Evolutionary conservation across 1,284 basidiomycete genomes (phyloP), one percentile per base, ranked within the genome.

Genomic region (Vanrija sp.): DNA sequence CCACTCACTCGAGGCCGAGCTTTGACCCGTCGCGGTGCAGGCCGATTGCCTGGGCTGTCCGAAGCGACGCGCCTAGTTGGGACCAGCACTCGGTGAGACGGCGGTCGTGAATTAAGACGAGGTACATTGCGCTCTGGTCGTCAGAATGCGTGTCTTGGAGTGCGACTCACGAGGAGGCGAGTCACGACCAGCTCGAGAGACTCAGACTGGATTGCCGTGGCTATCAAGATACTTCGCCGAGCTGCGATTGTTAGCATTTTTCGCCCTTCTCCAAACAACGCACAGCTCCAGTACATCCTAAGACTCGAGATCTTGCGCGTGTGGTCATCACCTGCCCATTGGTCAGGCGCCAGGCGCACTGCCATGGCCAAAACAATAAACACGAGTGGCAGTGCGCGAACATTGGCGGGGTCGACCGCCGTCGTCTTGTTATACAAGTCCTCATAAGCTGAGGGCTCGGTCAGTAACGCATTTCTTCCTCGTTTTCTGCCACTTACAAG

Each of bases 361-460:
- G 92, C 83, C 52, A 92, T 91, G 6, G 94, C 92, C n/a, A 97
- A 80, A 4, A 97, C 88, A 41, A 94, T 89, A 69, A 95, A 97
- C 22, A 97, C 80, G 18, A 96, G 80, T 1, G 93, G 90, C 1
- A 97, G 79, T 70, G 94, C 95, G 37, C 89, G 85, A 60, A 92
- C 84, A 66, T 92, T 87, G 57, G 84, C 84, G 0, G 91, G 87
- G 62, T 90, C 88, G 7, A 86, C 83, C 50, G 83, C 82, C 18
- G 82, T 81, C 16, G 87, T 84, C 63, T 87, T 86, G 18, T 84
- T 78, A 67, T 86, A 87, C 43, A 96, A 80, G 24, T 89, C 86
- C 41, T 85, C 81, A 71, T 93, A 96, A 0, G 88, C 74, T 67
- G 36, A 36, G 16, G 23, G n/a, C 7, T 19, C 25, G 7, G 12